Conservation (phyloP, 768 basidiomycete genomes). For the Phylloporus sp. region DNA sequence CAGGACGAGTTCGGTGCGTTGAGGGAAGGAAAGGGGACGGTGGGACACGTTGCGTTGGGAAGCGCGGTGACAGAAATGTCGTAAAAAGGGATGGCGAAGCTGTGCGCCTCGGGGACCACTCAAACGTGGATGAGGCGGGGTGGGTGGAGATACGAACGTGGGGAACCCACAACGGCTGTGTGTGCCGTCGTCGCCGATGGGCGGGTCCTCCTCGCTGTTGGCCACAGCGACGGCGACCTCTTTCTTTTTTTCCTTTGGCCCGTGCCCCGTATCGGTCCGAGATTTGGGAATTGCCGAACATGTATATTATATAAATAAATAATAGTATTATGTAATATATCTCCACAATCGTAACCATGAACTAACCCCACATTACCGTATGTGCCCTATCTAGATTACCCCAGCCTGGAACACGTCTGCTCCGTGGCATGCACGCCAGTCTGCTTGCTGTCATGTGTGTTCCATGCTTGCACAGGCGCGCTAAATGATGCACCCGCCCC, state of each 20-base stretch:
- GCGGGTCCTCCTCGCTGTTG: not conserved
- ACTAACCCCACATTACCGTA: conserved; percentile 21
- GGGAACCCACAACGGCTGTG: conserved; percentile 18
- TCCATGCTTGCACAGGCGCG: not conserved
- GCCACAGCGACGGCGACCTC: conserved; percentile 5
- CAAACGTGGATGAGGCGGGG: conserved; percentile 25
- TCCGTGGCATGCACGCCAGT: conserved; percentile 1
- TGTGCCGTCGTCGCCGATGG: conserved; percentile 4
- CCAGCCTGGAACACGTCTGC: conserved; percentile 16
- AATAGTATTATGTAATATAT: not conserved
- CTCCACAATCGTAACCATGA: not conserved
- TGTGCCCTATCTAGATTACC: conserved; percentile 25
- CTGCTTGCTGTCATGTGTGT: conserved; percentile 2
- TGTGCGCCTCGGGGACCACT: conserved; percentile 25
- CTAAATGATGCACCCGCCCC: not conserved
- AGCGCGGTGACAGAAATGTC: conserved; percentile 19
- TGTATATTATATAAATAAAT: too few species aligned
- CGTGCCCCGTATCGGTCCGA: conserved; percentile 26
- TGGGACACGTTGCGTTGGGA: conserved; percentile 19
- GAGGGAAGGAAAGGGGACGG: conserved; percentile 17
- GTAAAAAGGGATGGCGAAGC: conserved; percentile 23
- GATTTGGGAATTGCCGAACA: conserved; percentile 14
- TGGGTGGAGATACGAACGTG: conserved; percentile 21
- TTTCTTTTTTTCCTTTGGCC: conserved; percentile 10
- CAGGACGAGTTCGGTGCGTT: conserved; percentile 10